Evolutionary conservation across 2,329 filamentous ascomycete species (phyloP).

Genomic region (Fonsecaea erecta): DNA sequence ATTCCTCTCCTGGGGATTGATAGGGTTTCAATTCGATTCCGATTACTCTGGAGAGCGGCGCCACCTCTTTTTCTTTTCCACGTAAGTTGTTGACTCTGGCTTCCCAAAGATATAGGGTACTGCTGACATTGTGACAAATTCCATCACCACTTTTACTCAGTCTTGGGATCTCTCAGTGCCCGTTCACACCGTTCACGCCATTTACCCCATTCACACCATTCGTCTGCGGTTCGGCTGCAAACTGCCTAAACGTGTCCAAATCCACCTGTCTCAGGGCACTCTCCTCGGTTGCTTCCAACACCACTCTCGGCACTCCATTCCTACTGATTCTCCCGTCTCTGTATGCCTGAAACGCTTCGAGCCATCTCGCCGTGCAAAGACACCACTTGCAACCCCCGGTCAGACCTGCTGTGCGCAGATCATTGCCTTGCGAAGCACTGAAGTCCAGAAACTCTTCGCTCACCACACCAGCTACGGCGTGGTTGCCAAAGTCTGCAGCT

Average conservation of each 20-base stretch:
- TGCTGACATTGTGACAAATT: constrained; percentile 22
- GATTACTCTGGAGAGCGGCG: constrained; percentile 85
- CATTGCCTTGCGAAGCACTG: constrained; percentile 63
- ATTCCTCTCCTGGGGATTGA: constrained; percentile 38
- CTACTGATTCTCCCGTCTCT: constrained; percentile 46
- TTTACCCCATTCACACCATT: constrained; percentile 30
- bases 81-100: constrained; percentile 19
- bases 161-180: constrained; percentile 11
- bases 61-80: constrained; percentile 58
- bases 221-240: constrained; percentile 40
- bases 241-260: constrained; percentile 44
- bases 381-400: constrained; percentile 67
- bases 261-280: constrained; percentile 44
- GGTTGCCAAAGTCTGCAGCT: constrained; percentile 61
- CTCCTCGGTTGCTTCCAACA: constrained; percentile 47
- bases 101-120: constrained; percentile 26
- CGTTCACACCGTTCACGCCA: constrained; percentile 24
- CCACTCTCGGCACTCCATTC: constrained; percentile 39
- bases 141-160: not conserved
- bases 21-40: constrained; percentile 80
- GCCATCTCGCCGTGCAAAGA: constrained; percentile 64
- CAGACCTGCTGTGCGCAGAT: constrained; percentile 62
- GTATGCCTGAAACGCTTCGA: constrained; percentile 63
- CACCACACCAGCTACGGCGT: constrained; percentile 62
- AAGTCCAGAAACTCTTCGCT: constrained; percentile 68